A percentile compares a stretch with the other conserved stretches of the same genome.
Evolutionary conservation across 2,329 filamentous ascomycete species (phyloP).

Genomic region (Tolypocladium sp.): DNA sequence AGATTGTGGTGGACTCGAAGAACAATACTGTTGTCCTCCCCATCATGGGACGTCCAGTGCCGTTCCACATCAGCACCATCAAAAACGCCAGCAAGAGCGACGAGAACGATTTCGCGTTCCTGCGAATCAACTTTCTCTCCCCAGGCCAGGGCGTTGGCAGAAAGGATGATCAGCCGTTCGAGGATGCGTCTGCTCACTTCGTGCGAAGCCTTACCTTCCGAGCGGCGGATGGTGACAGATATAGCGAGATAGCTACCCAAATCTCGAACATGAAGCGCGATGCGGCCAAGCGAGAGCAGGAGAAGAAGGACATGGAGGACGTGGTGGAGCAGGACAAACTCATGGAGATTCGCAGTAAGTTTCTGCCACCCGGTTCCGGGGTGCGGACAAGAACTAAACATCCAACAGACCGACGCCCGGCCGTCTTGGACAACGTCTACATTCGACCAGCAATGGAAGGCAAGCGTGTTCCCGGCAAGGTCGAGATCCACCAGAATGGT

Average conservation of each 20-base stretch:
- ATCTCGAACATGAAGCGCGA: slow-evolving; percentile 97
- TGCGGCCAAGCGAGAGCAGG: slow-evolving; percentile 83
- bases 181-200: slow-evolving; percentile 92
- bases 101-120: slow-evolving; percentile 85
- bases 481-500: slow-evolving; percentile 98
- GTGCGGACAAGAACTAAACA: slow-evolving; percentile 24
- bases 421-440: slow-evolving; percentile 87
- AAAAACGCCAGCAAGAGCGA: slow-evolving; percentile 98
- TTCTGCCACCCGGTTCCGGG: not conserved
- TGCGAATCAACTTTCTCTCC: slow-evolving; percentile 95
- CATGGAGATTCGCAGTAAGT: slow-evolving; percentile 79
- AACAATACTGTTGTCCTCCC: slow-evolving; percentile 85
- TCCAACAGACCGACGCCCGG: slow-evolving; percentile 72
- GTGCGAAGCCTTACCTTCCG: slow-evolving; percentile 92
- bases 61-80: slow-evolving; percentile 96
- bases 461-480: slow-evolving; percentile 89
- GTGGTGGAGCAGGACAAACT: slow-evolving; percentile 98
- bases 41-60: slow-evolving; percentile 94
- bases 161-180: slow-evolving; percentile 96
- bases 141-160: slow-evolving; percentile 94
- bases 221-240: slow-evolving; percentile 78
- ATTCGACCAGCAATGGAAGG: slow-evolving; percentile 92
- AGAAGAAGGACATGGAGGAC: slow-evolving; percentile 99
- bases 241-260: slow-evolving; percentile 83
- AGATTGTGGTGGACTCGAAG: slow-evolving; percentile 85